These are phyloP conservation scores for Diplosphaera chodatii DNA, from an alignment of 139 green algal species.

Conservation along the genomic window DNA sequence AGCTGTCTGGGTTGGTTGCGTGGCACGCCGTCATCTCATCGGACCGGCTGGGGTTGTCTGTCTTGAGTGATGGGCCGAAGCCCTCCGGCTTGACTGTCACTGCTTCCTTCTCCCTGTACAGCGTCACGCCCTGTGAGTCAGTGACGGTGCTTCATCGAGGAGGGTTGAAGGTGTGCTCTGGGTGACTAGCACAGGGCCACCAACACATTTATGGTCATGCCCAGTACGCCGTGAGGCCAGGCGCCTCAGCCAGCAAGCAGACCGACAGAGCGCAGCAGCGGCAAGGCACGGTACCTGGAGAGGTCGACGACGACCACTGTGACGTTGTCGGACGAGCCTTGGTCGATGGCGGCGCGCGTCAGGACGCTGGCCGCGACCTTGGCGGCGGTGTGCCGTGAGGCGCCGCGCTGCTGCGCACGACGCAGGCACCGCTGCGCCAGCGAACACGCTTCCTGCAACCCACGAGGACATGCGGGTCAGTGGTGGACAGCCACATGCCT, in stretches of 20 bases:
- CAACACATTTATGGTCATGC: too few relatives aligned
- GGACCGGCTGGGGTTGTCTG: neutral
- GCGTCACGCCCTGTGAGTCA: too few relatives aligned
- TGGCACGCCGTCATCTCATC: neutral
- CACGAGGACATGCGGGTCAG: too few relatives aligned
- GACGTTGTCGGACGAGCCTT: conserved; percentile 61
- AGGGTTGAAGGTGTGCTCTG: too few relatives aligned
- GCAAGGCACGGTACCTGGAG: neutral
- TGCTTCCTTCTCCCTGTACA: neutral
- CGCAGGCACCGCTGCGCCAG: conserved; percentile 49
- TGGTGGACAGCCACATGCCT: too few relatives aligned
- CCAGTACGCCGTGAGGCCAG: too few relatives aligned
- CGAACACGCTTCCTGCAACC: conserved; percentile 35
- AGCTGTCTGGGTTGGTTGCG: neutral
- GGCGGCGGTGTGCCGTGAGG: conserved; percentile 41
- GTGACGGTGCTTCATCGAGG: too few relatives aligned
- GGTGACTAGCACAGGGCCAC: too few relatives aligned
- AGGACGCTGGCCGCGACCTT: conserved; percentile 57
- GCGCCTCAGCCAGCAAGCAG: too few relatives aligned
- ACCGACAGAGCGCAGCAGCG: too few relatives aligned
- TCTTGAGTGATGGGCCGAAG: neutral
- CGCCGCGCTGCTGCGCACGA: conserved; percentile 47
- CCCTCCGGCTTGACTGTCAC: neutral
- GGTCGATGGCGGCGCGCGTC: conserved; percentile 56
- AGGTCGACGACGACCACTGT: conserved; percentile 64